phyloP scores from a whole-genome alignment of 2,329 filamentous ascomycete species.

The Monilinia aucupariae region DNA sequence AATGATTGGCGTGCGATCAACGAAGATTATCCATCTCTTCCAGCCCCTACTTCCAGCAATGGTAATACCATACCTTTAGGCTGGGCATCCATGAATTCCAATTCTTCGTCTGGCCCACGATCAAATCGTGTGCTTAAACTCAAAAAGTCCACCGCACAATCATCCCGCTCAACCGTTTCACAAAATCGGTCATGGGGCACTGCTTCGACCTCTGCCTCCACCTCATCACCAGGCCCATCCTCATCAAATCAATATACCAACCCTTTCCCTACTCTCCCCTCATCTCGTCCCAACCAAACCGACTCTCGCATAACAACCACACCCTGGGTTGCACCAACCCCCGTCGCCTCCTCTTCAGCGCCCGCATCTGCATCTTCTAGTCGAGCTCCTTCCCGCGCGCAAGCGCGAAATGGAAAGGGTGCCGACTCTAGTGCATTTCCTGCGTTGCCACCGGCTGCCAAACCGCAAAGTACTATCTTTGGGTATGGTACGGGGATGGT shows the following conservation, averaged over 20 bases:
- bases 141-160: conserved; percentile 65
- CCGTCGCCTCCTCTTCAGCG: conserved; percentile 33
- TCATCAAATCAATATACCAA: conserved; percentile 38
- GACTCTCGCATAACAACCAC: conserved; percentile 33
- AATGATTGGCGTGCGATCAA: conserved; percentile 94
- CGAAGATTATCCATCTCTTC: conserved; percentile 88
- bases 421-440: conserved; percentile 64
- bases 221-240: conserved; percentile 15
- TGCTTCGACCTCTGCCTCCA: conserved; percentile 28
- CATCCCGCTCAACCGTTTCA: conserved; percentile 54
- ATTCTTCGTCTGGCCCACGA: conserved; percentile 27
- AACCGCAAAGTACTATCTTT: conserved; percentile 56
- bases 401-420: conserved; percentile 11
- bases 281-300: conserved; percentile 25
- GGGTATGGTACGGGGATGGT: conserved; percentile 54
- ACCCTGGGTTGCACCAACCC: conserved; percentile 35
- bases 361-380: conserved; percentile 24
- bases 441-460: conserved; percentile 72
- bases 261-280: conserved; percentile 42
- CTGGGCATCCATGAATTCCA: conserved; percentile 30
- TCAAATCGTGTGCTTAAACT: conserved; percentile 57
- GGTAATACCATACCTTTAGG: conserved; percentile 33
- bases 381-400: conserved; percentile 17
- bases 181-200: conserved; percentile 52
- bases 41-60: conserved; percentile 59